phyloP scores from a whole-genome alignment of 139 green algal species.

The Microglena sp. region DNA sequence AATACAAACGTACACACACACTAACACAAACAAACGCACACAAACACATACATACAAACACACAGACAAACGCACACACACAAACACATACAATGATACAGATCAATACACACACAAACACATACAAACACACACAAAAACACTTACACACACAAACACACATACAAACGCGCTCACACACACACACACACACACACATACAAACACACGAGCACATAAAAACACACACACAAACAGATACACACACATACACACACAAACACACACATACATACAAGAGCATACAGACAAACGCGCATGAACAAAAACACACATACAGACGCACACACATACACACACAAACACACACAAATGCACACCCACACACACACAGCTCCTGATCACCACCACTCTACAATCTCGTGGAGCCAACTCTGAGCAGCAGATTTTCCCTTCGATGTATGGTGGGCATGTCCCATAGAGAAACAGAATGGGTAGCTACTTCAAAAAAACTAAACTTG shows the following conservation, averaged over 20 bases:
- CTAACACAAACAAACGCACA: not conserved
- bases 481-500: too few relatives aligned
- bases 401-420: too few relatives aligned
- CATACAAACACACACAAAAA: not conserved
- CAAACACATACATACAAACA: not conserved
- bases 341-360: not conserved
- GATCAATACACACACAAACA: not conserved
- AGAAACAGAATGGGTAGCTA: too few relatives aligned
- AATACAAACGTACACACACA: not conserved
- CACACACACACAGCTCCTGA: not conserved
- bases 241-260: not conserved
- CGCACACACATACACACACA: not conserved
- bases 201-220: not conserved
- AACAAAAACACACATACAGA: not conserved
- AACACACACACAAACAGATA: not conserved
- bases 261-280: not conserved
- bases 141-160: not conserved
- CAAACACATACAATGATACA: not conserved
- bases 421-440: too few relatives aligned
- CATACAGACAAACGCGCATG: not conserved
- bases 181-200: conserved; percentile 1
- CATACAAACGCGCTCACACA: not conserved
- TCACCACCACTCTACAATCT: conserved; percentile 4
- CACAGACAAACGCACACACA: not conserved
- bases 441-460: too few relatives aligned